A percentile compares a stretch with the other conserved stretches of the same genome.
These are phyloP conservation scores for Hypomontagnella submonticulosa DNA, from an alignment of 495 filamentous ascomycete genomes.

Conservation along the genomic window DNA sequence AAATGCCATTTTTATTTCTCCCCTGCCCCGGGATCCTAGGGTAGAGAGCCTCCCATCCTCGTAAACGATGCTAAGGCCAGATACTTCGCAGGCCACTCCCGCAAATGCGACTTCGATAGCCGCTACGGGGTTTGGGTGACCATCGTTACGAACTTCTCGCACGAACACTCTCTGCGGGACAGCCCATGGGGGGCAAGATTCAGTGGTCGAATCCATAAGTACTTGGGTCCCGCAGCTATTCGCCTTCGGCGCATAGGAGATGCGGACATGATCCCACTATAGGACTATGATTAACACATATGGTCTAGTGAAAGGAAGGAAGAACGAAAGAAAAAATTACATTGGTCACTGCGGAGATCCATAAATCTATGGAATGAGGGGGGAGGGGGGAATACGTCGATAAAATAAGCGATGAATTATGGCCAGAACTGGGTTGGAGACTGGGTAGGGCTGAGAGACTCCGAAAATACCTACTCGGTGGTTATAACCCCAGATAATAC, in stretches of 20 bases:
- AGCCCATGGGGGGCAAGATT: not conserved
- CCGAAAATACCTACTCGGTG: constrained; percentile 1
- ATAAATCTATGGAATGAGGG: too few relatives aligned
- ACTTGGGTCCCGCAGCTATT: not conserved
- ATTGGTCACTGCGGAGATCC: not conserved
- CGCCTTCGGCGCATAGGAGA: not conserved
- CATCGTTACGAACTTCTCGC: constrained; percentile 3
- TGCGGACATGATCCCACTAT: constrained; percentile 19
- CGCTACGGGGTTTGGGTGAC: constrained; percentile 5
- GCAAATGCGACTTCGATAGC: constrained; percentile 9
- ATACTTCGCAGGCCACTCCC: not conserved
- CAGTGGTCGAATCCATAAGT: not conserved
- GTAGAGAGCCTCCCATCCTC: constrained; percentile 1
- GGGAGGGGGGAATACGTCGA: too few relatives aligned
- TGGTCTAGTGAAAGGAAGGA: not conserved
- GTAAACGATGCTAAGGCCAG: constrained; percentile 10
- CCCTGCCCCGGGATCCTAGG: constrained; percentile 3
- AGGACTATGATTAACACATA: not conserved
- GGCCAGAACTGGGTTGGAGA: too few relatives aligned
- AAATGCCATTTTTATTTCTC: not conserved
- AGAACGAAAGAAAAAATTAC: not conserved
- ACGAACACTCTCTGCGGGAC: constrained; percentile 14
- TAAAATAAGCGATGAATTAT: too few relatives aligned
- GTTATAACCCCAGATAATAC: constrained; percentile 21
- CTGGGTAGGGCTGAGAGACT: too few relatives aligned